Base-by-base conservation (phyloP, 2,329 filamentous ascomycete species). In the Sphaerulina vaccinii region DNA sequence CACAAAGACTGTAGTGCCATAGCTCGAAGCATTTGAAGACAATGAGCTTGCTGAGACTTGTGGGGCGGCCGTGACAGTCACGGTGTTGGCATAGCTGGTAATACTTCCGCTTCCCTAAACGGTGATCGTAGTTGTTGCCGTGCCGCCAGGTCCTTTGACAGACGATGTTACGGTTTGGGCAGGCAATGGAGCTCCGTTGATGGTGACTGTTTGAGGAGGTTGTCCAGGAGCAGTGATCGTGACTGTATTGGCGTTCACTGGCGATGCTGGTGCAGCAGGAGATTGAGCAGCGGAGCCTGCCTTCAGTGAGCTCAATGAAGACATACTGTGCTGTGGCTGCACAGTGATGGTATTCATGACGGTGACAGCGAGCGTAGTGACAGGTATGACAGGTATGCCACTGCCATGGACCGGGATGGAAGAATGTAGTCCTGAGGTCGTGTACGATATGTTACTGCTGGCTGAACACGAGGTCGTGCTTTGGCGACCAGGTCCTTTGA, bases 1-100 rank as follows among this genome's bases (percentile, higher is more conserved):
- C 11, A 52, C 27, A 35, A 52, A 49, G 8, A 52, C 45, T 9
- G 51, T 57, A 21, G 49, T 21, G 10, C 38, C 52, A 24, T 54
- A 48, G 22, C 40, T 46, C 3, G 51, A 46, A 38, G 39, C 40
- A 36, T 36, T 46, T 23, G 37, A 13, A 10, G 36, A 48, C 3
- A 33, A 36, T 18, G 29, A 16, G 18, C 23, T 38, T 9, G 46
- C 24, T n/a, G 35, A 33, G n/a, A 27, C 19, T 8, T 19, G 21
- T 24, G 27, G 13, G 11, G 24, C 18, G 9, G 45, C 50, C 8
- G 41, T 56, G 16, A 56, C 36, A 1, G 44, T 50, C 23, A 47
- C 45, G 24, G 50, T 52, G 22, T 46, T 40, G 9, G 40, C 51
- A 32, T 53, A 53, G 40, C 45, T 53, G 33, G 45, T 42, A 13